Percentiles rank a stretch among this genome's conserved stretches.
Evolutionary conservation across 495 filamentous ascomycete species (phyloP).

Genomic region (Penicillium angulare): DNA sequence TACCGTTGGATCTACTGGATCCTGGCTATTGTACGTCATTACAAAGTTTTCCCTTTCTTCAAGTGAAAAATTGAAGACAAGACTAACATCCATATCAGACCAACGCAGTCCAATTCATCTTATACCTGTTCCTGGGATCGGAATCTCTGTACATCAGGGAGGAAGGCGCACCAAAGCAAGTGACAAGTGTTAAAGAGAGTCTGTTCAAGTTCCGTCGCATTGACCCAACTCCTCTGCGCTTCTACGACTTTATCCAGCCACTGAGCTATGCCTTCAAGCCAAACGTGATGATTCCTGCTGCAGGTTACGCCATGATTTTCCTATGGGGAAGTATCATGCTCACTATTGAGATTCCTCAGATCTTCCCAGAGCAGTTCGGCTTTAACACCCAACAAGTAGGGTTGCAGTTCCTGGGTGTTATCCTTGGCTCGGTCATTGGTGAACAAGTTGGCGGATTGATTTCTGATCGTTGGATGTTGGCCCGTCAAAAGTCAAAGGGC

Average conservation of each 20-base stretch:
- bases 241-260: constrained; percentile 49
- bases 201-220: constrained; percentile 46
- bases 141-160: constrained; percentile 52
- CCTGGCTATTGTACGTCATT: constrained; percentile 43
- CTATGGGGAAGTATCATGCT: constrained; percentile 45
- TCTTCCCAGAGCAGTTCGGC: constrained; percentile 48
- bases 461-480: constrained; percentile 52
- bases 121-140: constrained; percentile 52
- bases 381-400: constrained; percentile 54
- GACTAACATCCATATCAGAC: constrained; percentile 27
- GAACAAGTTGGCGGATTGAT: constrained; percentile 54
- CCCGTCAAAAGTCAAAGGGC: constrained; percentile 21
- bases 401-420: constrained; percentile 52
- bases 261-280: constrained; percentile 35
- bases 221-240: constrained; percentile 44
- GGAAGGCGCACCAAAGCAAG: constrained; percentile 2
- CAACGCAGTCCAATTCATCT: constrained; percentile 53
- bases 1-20: constrained; percentile 49
- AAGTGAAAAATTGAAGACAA: background rate
- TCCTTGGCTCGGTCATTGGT: constrained; percentile 55
- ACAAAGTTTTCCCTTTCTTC: constrained; percentile 2
- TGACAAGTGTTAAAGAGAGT: constrained; percentile 22
- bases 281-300: constrained; percentile 46
- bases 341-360: constrained; percentile 54
- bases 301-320: constrained; percentile 55